Percentiles rank a stretch among this genome's conserved stretches.
Evolutionary conservation across 352 stramenopile genomes (phyloP).

Genomic region (Phytophthora ramorum): DNA sequence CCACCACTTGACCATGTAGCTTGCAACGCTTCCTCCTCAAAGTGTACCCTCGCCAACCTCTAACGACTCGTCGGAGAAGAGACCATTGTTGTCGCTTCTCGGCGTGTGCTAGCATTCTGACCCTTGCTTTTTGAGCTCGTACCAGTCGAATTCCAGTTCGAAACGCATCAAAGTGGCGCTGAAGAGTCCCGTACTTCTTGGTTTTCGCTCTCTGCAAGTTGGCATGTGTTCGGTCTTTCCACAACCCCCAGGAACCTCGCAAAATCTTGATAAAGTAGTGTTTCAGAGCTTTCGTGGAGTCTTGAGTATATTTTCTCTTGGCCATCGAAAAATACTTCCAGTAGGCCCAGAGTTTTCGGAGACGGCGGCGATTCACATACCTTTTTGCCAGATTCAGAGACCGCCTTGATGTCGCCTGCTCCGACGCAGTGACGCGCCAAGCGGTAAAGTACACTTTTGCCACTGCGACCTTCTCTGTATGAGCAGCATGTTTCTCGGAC

Average conservation of each 20-base stretch:
- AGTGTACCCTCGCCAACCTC: constrained; percentile 26
- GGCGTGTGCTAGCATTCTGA: constrained; percentile 38
- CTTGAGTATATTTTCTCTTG: constrained; percentile 71
- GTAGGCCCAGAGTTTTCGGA: constrained; percentile 78
- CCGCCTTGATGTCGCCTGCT: constrained; percentile 44
- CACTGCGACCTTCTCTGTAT: constrained; percentile 25
- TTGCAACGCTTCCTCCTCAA: constrained; percentile 32
- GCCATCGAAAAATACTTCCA: constrained; percentile 84
- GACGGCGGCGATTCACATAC: constrained; percentile 63
- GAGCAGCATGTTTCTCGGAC: constrained; percentile 21
- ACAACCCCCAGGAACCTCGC: constrained; percentile 57
- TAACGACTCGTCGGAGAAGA: constrained; percentile 25
- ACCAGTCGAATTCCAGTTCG: constrained; percentile 35
- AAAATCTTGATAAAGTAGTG: constrained; percentile 81
- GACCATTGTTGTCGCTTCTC: constrained; percentile 32
- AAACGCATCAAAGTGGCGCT: constrained; percentile 64
- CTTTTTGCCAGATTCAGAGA: constrained; percentile 62
- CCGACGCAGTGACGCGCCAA: constrained; percentile 50
- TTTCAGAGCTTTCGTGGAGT: constrained; percentile 75
- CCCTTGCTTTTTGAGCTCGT: constrained; percentile 30
- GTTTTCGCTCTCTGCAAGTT: constrained; percentile 54
- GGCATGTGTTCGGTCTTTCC: constrained; percentile 45
- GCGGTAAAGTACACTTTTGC: constrained; percentile 44
- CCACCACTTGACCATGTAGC: constrained; percentile 24
- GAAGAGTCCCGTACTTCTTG: constrained; percentile 55